Evolutionary conservation across 768 basidiomycete genomes (phyloP), one percentile per base, ranked within the genome.

Genomic region (Xanthoconium purpureum): DNA sequence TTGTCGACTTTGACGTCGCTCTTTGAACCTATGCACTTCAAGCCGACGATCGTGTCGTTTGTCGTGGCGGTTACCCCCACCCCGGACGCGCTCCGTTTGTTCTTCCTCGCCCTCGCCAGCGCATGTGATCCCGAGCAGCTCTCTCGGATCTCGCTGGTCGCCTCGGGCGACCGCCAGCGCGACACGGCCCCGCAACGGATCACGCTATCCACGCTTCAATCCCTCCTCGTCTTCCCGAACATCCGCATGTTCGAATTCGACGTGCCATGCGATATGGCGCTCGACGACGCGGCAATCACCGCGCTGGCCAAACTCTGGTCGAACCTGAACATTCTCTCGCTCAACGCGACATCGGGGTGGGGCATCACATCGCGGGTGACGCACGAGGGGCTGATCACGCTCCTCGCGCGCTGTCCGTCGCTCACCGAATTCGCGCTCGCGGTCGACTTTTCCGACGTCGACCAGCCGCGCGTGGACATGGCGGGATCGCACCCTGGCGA

Each of bases 291-390:
- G 2, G 66, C 56, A 18, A 56, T 71, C 47, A n/a, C 45, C 10
- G 44, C 47, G 11, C 3, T 69, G 20, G 33, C 65, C 13, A 60
- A 63, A 43, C 58, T 50, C 48, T 70, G 70, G 68, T 57, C 65
- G 2, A 40, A 47, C 20, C 38, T 68, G 33, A 50, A 3, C n/a
- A 0, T 3, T 18, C 37, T 67, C 40, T 60, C 50, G 46, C 17
- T 68, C 52, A 68, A 68, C 43, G 52, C 47, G 6, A 45, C 11
- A 10, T 54, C 55, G 0, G 67, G 66, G 0, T 69, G 67, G 66
- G 63, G 60, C 1, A 54, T 45, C 39, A 9, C n/a, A 1, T 52
- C 65, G 29, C 52, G 43, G 3, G 56, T 69, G 47, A 70, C 71
- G 1, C 61, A 55, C 36, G 28, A 20, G 0, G 69, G 70, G 2